Conservation (phyloP, 2,329 filamentous ascomycete species). For the Chaetomium globosum region DNA sequence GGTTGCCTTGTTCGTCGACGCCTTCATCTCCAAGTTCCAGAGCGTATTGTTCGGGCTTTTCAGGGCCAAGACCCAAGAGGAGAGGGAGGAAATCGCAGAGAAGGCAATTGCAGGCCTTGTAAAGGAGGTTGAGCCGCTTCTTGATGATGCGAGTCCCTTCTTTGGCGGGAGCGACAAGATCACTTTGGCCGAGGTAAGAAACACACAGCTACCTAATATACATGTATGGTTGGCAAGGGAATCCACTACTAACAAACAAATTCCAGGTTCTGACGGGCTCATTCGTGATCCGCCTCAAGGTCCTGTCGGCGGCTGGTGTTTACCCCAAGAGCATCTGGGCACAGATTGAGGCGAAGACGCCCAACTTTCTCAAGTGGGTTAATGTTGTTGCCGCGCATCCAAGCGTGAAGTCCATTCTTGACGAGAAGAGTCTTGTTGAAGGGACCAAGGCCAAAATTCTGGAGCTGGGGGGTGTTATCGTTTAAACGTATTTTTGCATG, state of each 20-base stretch:
- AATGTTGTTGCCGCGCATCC: slow-evolving; percentile 61
- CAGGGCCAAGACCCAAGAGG: slow-evolving; percentile 50
- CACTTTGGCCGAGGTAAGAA: slow-evolving; percentile 72
- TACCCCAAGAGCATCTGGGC: slow-evolving; percentile 52
- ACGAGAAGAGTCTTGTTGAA: slow-evolving; percentile 54
- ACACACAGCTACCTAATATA: background rate
- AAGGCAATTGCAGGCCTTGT: slow-evolving; percentile 59
- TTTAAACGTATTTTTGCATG: slow-evolving; percentile 13
- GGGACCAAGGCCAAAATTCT: slow-evolving; percentile 46
- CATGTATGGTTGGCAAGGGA: background rate
- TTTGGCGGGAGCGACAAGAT: slow-evolving; percentile 66
- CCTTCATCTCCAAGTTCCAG: slow-evolving; percentile 45
- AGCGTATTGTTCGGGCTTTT: slow-evolving; percentile 51
- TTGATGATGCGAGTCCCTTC: slow-evolving; percentile 59
- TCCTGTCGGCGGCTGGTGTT: slow-evolving; percentile 53
- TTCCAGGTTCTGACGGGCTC: slow-evolving; percentile 35
- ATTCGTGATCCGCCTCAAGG: slow-evolving; percentile 33
- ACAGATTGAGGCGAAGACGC: slow-evolving; percentile 57
- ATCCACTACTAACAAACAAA: background rate
- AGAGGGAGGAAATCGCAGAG: slow-evolving; percentile 52
- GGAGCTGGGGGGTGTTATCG: slow-evolving; percentile 34
- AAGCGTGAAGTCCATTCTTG: slow-evolving; percentile 66
- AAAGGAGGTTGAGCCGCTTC: slow-evolving; percentile 74
- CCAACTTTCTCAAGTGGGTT: slow-evolving; percentile 70
- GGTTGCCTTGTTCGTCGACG: slow-evolving; percentile 65